These are phyloP conservation scores for Solanum pimpinellifolium DNA, from an alignment of 257 asterid genomes.

Conservation along the genomic window DNA sequence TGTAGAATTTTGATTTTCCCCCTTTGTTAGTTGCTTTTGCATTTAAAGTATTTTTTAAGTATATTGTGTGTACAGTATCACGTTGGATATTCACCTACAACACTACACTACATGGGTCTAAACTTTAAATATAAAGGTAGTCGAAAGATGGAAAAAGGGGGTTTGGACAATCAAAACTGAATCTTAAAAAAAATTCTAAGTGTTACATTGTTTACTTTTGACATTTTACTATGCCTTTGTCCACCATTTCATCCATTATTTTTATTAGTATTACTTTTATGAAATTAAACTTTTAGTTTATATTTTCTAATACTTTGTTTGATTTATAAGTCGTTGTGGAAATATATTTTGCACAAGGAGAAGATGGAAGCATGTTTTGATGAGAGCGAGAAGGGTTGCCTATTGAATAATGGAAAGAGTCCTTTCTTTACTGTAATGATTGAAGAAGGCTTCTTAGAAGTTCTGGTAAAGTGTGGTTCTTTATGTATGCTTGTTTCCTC, in stretches of 20 bases:
- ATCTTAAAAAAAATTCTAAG: neutral
- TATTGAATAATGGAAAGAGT: neutral
- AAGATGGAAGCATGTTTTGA: neutral
- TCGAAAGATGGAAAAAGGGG: neutral
- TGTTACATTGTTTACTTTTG: neutral
- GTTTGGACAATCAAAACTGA: neutral
- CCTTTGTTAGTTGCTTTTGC: neutral
- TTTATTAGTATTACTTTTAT: neutral
- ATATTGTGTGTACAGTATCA: neutral
- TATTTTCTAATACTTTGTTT: neutral
- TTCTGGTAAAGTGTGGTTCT: neutral
- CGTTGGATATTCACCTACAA: neutral
- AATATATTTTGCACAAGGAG: no score
- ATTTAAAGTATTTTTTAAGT: neutral
- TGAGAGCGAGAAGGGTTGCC: neutral
- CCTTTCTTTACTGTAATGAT: slow-evolving; percentile 19
- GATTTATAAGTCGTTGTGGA: neutral
- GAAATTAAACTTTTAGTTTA: neutral
- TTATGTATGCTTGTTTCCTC: no score
- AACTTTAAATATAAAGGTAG: neutral
- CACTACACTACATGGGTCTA: neutral
- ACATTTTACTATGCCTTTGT: neutral
- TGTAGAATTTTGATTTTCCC: neutral
- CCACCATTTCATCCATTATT: neutral
- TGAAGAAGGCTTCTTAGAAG: neutral